Evolutionary conservation across 352 stramenopile genomes (phyloP).

Genomic region (Globisporangium paroecandrum): DNA sequence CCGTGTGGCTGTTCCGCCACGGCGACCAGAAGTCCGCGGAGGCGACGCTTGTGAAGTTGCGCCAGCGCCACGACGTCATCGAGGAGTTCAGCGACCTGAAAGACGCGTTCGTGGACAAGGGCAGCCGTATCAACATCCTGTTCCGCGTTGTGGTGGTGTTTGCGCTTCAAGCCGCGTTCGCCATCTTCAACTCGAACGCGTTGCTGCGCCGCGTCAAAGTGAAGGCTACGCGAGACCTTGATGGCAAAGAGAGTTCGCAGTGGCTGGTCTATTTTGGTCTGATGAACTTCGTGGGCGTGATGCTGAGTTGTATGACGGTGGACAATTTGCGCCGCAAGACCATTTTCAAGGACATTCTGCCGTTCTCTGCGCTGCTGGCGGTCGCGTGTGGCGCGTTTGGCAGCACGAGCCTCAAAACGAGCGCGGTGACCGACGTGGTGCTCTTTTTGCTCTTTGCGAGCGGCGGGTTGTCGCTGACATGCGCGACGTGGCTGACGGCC

Average conservation of each 20-base stretch:
- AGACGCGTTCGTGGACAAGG: conserved; percentile 65
- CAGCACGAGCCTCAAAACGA: conserved; percentile 40
- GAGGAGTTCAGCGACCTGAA: conserved; percentile 73
- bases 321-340: conserved; percentile 87
- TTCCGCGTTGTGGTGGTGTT: conserved; percentile 71
- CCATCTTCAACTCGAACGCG: conserved; percentile 63
- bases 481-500: conserved; percentile 76
- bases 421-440: conserved; percentile 39
- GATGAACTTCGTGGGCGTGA: conserved; percentile 65
- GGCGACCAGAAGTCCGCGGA: conserved; percentile 69
- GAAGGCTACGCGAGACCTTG: conserved; percentile 35
- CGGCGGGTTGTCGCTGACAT: conserved; percentile 64
- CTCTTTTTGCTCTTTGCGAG: conserved; percentile 72
- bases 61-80: conserved; percentile 80
- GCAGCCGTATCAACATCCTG: conserved; percentile 53
- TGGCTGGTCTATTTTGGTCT: conserved; percentile 80
- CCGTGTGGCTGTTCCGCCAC: conserved; percentile 73
- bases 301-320: conserved; percentile 72
- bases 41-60: conserved; percentile 54
- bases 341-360: conserved; percentile 85
- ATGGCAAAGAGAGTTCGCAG: conserved; percentile 57
- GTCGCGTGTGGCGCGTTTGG: conserved; percentile 56
- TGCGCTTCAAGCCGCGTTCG: conserved; percentile 61
- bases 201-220: conserved; percentile 66
- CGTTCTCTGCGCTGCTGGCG: conserved; percentile 58